phyloP scores from a whole-genome alignment of 192 early-diverging fungal species.

The Endogone sp. region DNA sequence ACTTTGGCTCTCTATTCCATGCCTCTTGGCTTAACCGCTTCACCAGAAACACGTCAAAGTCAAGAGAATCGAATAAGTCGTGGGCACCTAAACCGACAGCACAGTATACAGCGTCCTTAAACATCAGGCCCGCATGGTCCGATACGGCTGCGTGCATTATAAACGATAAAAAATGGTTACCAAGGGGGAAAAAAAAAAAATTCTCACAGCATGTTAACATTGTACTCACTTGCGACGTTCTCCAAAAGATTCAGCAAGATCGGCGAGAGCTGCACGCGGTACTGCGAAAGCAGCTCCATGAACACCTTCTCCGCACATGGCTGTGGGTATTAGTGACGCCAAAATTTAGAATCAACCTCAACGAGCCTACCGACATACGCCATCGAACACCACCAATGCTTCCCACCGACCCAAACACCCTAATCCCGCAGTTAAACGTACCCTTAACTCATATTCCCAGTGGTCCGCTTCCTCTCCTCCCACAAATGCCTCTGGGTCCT shows the following conservation, averaged over 20 bases:
- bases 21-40: constrained; percentile 57
- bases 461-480: constrained; percentile 78
- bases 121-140: constrained; percentile 46
- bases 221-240: constrained; percentile 45
- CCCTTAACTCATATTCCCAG: constrained; percentile 77
- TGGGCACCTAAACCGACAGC: constrained; percentile 78
- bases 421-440: constrained; percentile 20
- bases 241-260: constrained; percentile 59
- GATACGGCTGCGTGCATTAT: constrained; percentile 21
- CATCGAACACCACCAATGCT: no score
- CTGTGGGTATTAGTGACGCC: constrained; percentile 26
- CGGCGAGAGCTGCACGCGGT: constrained; percentile 56
- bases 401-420: not conserved
- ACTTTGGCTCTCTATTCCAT: constrained; percentile 46
- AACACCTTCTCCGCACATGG: constrained; percentile 82
- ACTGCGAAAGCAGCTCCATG: constrained; percentile 69
- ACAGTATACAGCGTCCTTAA: constrained; percentile 77
- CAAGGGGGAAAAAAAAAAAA: no score
- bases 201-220: constrained; percentile 5
- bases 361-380: no score
- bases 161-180: no score
- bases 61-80: constrained; percentile 74
- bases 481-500: constrained; percentile 82
- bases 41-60: constrained; percentile 77
- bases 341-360: no score